Conservation (phyloP, 805 yeast species). For the Lipomyces spencermartinsiae region DNA sequence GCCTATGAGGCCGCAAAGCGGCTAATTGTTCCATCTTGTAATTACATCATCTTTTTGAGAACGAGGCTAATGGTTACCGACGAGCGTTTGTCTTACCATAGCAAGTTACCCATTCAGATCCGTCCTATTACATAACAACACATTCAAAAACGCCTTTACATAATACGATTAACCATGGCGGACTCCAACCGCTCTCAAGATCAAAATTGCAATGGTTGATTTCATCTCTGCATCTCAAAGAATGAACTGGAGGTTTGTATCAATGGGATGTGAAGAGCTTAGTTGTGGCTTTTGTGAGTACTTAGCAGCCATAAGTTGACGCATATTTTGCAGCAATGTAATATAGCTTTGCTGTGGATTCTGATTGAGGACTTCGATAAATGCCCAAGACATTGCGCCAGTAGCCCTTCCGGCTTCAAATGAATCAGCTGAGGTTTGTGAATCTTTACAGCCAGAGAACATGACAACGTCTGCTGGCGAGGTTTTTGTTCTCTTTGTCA, state of each 20-base stretch:
- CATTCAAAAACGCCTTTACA: neutral
- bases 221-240: slow-evolving; percentile 42
- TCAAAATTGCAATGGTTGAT: neutral
- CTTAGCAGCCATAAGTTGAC: slow-evolving; percentile 64
- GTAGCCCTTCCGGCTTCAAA: slow-evolving; percentile 71
- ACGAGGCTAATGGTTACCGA: neutral
- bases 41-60: too few relatives aligned
- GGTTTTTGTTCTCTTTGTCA: slow-evolving; percentile 61
- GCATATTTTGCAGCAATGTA: slow-evolving; percentile 71
- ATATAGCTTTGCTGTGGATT: slow-evolving; percentile 73
- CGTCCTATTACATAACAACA: neutral
- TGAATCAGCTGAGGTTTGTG: slow-evolving; percentile 85
- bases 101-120: neutral
- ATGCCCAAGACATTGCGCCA: slow-evolving; percentile 87
- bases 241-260: slow-evolving; percentile 59
- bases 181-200: neutral
- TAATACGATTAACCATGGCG: neutral
- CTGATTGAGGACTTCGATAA: slow-evolving; percentile 64
- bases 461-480: slow-evolving; percentile 79
- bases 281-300: slow-evolving; percentile 86
- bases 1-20: too few relatives aligned
- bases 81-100: neutral
- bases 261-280: slow-evolving; percentile 81
- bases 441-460: slow-evolving; percentile 82
- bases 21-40: too few relatives aligned